Percentiles rank a stretch among this genome's conserved stretches.
Conservation (phyloP, 2,329 filamentous ascomycete species). For the Stachybotrys chartarum region DNA sequence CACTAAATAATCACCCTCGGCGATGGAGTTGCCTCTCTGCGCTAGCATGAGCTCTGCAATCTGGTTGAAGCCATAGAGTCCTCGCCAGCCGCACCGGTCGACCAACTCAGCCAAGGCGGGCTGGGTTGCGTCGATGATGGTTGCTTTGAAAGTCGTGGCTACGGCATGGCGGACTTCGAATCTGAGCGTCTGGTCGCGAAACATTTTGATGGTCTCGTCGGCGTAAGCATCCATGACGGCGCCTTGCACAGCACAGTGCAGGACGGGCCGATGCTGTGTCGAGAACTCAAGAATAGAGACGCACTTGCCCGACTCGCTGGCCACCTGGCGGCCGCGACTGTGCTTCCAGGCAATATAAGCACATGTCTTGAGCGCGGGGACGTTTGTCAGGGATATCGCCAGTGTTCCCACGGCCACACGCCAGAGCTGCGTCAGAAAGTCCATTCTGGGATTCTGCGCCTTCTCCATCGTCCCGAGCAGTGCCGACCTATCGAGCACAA, state of each 20-base stretch:
- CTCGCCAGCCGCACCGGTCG: constrained; percentile 21
- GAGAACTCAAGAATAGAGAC: constrained; percentile 15
- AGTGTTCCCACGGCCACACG: constrained; percentile 17
- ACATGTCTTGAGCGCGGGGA: neutral
- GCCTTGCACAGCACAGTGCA: constrained; percentile 10
- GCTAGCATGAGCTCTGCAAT: constrained; percentile 11
- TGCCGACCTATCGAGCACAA: constrained; percentile 14
- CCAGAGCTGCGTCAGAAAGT: constrained; percentile 18
- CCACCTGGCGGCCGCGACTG: constrained; percentile 9
- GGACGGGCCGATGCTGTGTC: constrained; percentile 17
- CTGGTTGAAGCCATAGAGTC: constrained; percentile 16
- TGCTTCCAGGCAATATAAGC: constrained; percentile 13
- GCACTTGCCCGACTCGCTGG: neutral
- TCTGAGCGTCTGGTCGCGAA: neutral
- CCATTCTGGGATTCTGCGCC: constrained; percentile 10
- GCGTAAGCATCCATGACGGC: constrained; percentile 13
- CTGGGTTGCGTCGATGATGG: constrained; percentile 1
- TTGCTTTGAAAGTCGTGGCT: constrained; percentile 7
- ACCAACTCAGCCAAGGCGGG: constrained; percentile 11
- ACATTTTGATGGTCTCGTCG: constrained; percentile 2
- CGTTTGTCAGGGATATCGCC: constrained; percentile 10
- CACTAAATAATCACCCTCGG: constrained; percentile 17
- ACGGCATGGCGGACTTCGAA: constrained; percentile 4
- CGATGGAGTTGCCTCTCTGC: constrained; percentile 14
- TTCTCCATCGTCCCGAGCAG: constrained; percentile 16